Conservation (phyloP, 1,284 basidiomycete genomes). For the Agroathelia rolfsii region DNA sequence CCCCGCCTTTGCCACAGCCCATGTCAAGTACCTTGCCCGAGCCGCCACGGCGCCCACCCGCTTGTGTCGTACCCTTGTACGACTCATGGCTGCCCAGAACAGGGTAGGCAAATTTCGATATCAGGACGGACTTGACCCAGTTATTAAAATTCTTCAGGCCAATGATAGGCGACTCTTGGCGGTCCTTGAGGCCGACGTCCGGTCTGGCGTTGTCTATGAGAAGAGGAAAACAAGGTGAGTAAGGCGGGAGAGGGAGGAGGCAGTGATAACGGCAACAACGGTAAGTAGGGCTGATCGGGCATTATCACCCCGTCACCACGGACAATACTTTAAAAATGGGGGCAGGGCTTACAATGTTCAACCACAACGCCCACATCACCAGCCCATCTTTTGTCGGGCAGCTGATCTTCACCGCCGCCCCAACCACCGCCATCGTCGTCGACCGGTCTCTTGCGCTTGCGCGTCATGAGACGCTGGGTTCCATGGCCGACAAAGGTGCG, state of each 20-base stretch:
- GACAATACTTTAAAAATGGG: constrained; percentile 13
- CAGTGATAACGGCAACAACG: not conserved
- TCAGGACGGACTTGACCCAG: constrained; percentile 95
- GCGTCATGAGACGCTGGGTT: constrained; percentile 36
- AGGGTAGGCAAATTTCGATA: constrained; percentile 76
- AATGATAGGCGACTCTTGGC: constrained; percentile 90
- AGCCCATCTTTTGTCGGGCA: constrained; percentile 39
- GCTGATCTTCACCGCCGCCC: constrained; percentile 27
- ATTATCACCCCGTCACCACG: not conserved
- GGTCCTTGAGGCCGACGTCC: constrained; percentile 79
- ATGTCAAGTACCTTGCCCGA: constrained; percentile 84
- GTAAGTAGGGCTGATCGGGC: not conserved
- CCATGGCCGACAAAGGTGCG: constrained; percentile 50
- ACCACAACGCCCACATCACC: constrained; percentile 62
- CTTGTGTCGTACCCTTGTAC: constrained; percentile 17
- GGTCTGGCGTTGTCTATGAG: constrained; percentile 80
- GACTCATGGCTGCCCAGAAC: constrained; percentile 32
- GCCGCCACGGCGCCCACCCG: constrained; percentile 25
- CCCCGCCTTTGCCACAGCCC: constrained; percentile 97
- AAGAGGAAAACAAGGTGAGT: constrained; percentile 4
- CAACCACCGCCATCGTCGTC: constrained; percentile 22
- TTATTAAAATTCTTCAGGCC: constrained; percentile 98
- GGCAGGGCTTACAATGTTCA: constrained; percentile 67
- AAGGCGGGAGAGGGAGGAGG: constrained; percentile 6
- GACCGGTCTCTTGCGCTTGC: constrained; percentile 47